phyloP scores from a whole-genome alignment of 495 filamentous ascomycete species.

The Rostrohypoxylon terebratum region DNA sequence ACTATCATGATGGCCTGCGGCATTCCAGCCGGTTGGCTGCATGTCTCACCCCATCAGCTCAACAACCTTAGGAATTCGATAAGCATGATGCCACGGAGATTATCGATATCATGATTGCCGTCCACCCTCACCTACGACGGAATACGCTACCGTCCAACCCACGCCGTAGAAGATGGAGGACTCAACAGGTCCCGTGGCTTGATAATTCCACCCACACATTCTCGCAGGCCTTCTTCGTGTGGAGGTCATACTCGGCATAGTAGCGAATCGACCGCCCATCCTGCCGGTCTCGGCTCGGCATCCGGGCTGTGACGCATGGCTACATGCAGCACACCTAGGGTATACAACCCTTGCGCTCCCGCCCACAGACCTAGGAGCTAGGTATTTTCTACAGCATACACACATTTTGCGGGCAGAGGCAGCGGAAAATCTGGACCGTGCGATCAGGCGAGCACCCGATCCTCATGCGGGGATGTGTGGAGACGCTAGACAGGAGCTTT shows the following conservation, averaged over 20 bases:
- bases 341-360: conserved; percentile 30
- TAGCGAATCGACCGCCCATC: conserved; percentile 27
- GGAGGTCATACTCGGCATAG: conserved; percentile 34
- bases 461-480: conserved; percentile 41
- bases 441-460: conserved; percentile 35
- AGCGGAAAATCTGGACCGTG: conserved; percentile 29
- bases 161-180: conserved; percentile 17
- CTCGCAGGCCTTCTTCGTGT: conserved; percentile 23
- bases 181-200: conserved; percentile 41
- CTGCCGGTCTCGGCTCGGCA: conserved; percentile 38
- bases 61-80: conserved; percentile 15
- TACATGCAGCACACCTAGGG: conserved; percentile 42
- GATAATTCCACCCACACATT: conserved; percentile 21
- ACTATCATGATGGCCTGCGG: conserved; percentile 9
- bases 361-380: not conserved
- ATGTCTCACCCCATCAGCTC: conserved; percentile 25
- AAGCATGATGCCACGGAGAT: conserved; percentile 30
- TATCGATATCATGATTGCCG: conserved; percentile 35
- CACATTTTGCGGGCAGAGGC: conserved; percentile 18
- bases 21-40: conserved; percentile 25
- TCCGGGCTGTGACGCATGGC: conserved; percentile 44
- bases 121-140: conserved; percentile 16
- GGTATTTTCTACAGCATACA: conserved; percentile 1
- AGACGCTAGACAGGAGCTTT: not conserved
- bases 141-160: conserved; percentile 32